phyloP scores from a whole-genome alignment of 2,329 filamentous ascomycete species.

The Phyllosticta capitalensis region DNA sequence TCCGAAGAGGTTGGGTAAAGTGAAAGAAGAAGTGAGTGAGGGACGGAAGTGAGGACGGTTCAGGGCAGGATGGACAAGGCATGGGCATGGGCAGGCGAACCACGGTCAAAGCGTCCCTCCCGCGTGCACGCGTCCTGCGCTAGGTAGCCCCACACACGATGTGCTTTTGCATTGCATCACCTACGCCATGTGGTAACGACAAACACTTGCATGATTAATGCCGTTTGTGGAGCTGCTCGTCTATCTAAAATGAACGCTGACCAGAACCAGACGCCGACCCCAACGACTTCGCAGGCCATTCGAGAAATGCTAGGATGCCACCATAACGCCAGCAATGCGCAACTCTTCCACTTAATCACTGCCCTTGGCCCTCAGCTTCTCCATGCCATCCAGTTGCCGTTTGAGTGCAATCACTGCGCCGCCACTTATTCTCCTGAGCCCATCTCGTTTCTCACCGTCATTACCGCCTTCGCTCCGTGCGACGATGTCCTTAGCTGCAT shows the following conservation, averaged over 20 bases:
- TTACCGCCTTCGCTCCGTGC: constrained; percentile 22
- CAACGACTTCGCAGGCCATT: not conserved
- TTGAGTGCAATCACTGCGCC: constrained; percentile 37
- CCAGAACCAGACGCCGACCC: not conserved
- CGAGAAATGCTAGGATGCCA: not conserved
- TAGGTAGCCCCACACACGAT: too few species aligned
- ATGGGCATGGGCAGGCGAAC: not conserved
- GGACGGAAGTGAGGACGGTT: not conserved
- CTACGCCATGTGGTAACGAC: not conserved
- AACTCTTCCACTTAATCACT: not conserved
- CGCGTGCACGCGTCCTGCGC: not conserved
- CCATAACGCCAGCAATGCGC: constrained; percentile 1
- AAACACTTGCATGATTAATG: not conserved
- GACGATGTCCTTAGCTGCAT: constrained; percentile 33
- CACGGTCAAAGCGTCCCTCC: not conserved
- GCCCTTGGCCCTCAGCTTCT: constrained; percentile 15
- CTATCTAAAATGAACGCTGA: not conserved
- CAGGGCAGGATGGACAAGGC: not conserved
- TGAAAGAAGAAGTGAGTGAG: not conserved
- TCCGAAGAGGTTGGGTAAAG: not conserved
- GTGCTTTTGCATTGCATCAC: not conserved
- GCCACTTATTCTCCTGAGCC: constrained; percentile 37
- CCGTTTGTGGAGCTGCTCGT: not conserved
- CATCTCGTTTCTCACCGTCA: constrained; percentile 29
- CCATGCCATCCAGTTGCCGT: constrained; percentile 31